Conservation (phyloP, 306 rosid genomes). For the Prosopis cineraria region DNA sequence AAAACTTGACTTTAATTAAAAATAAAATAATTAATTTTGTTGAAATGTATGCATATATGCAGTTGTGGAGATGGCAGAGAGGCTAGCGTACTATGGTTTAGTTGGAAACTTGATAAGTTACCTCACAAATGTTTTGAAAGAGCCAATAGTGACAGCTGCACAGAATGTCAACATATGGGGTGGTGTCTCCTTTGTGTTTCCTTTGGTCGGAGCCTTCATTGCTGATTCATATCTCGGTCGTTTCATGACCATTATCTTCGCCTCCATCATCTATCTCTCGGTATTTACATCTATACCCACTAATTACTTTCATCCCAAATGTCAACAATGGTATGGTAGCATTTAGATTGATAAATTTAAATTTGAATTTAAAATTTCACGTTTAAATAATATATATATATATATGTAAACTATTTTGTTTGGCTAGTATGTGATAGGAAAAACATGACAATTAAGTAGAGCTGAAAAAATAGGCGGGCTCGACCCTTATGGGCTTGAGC, state of each 20-base stretch:
- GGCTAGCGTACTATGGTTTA: neutral
- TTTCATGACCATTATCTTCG: neutral
- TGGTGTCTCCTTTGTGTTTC: neutral
- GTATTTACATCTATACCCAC: neutral
- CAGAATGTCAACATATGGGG: neutral
- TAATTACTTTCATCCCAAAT: no score
- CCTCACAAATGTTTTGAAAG: neutral
- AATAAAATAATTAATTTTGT: no score
- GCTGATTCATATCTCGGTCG: neutral
- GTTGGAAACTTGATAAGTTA: neutral
- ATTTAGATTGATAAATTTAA: no score
- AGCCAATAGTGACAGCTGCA: neutral
- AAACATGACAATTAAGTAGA: no score
- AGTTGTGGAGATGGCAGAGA: slow-evolving; percentile 4
- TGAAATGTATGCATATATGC: neutral
- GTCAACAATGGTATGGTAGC: no score
- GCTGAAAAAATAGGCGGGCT: no score
- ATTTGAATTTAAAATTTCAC: no score
- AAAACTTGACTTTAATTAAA: no score
- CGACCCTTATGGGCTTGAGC: no score
- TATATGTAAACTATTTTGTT: no score
- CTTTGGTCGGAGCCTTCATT: neutral
- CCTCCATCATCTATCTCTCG: neutral
- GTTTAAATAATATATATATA: no score
- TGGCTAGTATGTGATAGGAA: no score